phyloP scores from a whole-genome alignment of 2,329 filamentous ascomycete species.

The Ilyonectria destructans region DNA sequence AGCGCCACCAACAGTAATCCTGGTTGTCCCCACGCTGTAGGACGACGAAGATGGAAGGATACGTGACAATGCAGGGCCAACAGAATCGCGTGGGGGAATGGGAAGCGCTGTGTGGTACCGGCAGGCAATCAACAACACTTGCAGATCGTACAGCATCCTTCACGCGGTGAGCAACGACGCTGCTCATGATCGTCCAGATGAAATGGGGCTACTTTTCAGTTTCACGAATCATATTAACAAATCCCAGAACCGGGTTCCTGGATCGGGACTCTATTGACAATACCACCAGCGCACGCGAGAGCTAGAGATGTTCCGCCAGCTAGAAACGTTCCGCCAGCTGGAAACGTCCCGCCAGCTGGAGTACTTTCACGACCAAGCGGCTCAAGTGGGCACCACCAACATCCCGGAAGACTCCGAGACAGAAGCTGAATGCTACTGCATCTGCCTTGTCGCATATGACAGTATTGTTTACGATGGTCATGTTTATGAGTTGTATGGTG shows the following conservation, averaged over 20 bases:
- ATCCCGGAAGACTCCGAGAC: neutral
- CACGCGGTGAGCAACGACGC: neutral
- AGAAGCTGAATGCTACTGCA: slow-evolving; percentile 2
- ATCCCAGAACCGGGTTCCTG: neutral
- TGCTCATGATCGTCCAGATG: slow-evolving; percentile 5
- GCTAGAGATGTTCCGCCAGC: too few species aligned
- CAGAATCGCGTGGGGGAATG: neutral
- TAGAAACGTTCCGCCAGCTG: neutral
- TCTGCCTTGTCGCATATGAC: neutral
- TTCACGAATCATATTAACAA: neutral
- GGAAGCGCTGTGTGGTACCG: slow-evolving; percentile 7
- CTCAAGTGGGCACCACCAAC: neutral
- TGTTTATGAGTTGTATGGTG: slow-evolving; percentile 11
- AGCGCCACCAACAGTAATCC: neutral
- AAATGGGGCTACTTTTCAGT: neutral
- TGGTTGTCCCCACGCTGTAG: neutral
- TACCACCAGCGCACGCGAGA: neutral
- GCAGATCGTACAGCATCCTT: neutral
- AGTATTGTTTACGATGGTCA: slow-evolving; percentile 1
- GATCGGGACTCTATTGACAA: neutral
- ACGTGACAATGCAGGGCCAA: slow-evolving; percentile 10
- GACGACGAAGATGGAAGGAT: slow-evolving; percentile 1
- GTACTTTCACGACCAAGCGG: neutral
- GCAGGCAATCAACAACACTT: neutral
- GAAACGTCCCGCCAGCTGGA: neutral